These are phyloP conservation scores for Babesia bovis DNA, from an alignment of 169 alveolate genomes.

Conservation along the genomic window DNA sequence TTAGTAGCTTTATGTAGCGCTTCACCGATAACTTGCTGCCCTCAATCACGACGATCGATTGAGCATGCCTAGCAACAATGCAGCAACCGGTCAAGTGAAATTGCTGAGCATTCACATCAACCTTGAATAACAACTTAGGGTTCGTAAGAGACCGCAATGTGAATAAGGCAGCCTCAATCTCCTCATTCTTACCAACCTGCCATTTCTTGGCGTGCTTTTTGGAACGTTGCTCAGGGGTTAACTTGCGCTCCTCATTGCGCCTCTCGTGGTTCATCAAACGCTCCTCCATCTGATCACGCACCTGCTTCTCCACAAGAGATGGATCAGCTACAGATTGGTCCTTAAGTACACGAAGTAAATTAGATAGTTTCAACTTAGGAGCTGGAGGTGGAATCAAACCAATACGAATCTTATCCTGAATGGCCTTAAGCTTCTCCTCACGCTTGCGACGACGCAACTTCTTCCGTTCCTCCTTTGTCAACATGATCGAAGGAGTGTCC, in stretches of 20 bases:
- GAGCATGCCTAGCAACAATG: conserved; percentile 73
- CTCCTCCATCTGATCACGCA: conserved; percentile 85
- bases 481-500: conserved; percentile 70
- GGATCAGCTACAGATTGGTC: conserved; percentile 85
- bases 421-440: conserved; percentile 83
- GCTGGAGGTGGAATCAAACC: conserved; percentile 90
- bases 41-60: conserved; percentile 70
- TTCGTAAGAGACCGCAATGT: conserved; percentile 66
- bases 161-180: conserved; percentile 72
- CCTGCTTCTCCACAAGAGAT: conserved; percentile 82
- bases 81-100: conserved; percentile 88
- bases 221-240: conserved; percentile 77
- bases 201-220: conserved; percentile 84
- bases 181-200: conserved; percentile 75
- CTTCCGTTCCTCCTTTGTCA: conserved; percentile 81
- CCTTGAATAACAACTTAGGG: conserved; percentile 71
- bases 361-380: conserved; percentile 86
- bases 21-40: conserved; percentile 67
- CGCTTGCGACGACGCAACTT: conserved; percentile 81
- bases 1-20: conserved; percentile 62
- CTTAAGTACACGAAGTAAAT: conserved; percentile 82
- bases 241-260: conserved; percentile 79
- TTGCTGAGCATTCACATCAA: conserved; percentile 88
- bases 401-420: conserved; percentile 85
- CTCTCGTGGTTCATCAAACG: conserved; percentile 81